These are phyloP conservation scores for Sarcodon aspratus DNA, from an alignment of 768 basidiomycete genomes.

Conservation along the genomic window DNA sequence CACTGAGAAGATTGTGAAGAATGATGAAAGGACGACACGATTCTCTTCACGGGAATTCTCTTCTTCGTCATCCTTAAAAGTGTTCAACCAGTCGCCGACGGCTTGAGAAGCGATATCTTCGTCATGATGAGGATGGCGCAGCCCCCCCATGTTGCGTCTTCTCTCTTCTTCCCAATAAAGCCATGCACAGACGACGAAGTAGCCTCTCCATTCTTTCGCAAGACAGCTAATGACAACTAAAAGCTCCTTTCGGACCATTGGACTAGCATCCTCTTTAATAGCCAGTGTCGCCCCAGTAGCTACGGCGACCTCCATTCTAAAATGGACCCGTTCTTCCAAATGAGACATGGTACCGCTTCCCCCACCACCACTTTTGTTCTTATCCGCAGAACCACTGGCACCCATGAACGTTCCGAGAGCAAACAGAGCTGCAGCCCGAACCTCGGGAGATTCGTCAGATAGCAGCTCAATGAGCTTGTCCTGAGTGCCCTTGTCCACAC, in stretches of 20 bases:
- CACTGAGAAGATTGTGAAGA: constrained; percentile 86
- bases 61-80: constrained; percentile 50
- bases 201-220: constrained; percentile 93
- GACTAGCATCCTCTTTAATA: constrained; percentile 89
- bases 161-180: constrained; percentile 89
- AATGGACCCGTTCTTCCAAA: constrained; percentile 67
- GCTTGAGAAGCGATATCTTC: constrained; percentile 70
- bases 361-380: constrained; percentile 61
- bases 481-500: constrained; percentile 69
- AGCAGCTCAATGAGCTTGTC: constrained; percentile 72
- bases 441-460: constrained; percentile 85
- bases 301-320: constrained; percentile 85
- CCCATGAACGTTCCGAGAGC: constrained; percentile 92
- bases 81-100: constrained; percentile 68
- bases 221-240: constrained; percentile 85
- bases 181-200: constrained; percentile 96
- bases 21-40: constrained; percentile 76
- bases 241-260: constrained; percentile 93
- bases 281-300: constrained; percentile 82
- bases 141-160: constrained; percentile 35
- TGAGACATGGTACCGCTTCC: constrained; percentile 75
- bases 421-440: constrained; percentile 82
- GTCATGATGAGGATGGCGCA: constrained; percentile 27
- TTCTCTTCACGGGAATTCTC: constrained; percentile 55
- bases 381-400: constrained; percentile 67